Conservation (phyloP, 108 stramenopile species). For the Pseudonitzschia multistriata region DNA sequence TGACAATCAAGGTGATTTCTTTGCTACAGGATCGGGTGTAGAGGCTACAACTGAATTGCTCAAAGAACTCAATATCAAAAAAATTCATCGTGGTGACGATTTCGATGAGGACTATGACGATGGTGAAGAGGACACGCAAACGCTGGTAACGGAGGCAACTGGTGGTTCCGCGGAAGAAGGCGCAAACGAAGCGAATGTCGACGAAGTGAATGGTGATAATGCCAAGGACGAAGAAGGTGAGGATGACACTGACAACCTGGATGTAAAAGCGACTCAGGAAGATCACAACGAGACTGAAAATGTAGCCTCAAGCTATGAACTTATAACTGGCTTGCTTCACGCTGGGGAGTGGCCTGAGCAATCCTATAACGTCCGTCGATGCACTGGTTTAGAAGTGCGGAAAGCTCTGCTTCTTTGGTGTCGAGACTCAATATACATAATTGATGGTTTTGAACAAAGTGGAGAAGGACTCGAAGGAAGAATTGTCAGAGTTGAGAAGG, state of each 20-base stretch:
- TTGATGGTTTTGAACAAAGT: slow-evolving; percentile 87
- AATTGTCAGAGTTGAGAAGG: slow-evolving; percentile 78
- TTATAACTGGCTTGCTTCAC: slow-evolving; percentile 80
- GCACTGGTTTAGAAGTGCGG: slow-evolving; percentile 86
- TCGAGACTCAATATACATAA: slow-evolving; percentile 76
- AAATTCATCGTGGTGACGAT: slow-evolving; percentile 35
- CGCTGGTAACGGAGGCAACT: slow-evolving; percentile 17
- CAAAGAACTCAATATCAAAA: slow-evolving; percentile 68
- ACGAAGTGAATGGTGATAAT: slow-evolving; percentile 6
- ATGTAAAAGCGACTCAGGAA: slow-evolving; percentile 29
- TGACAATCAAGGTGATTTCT: slow-evolving; percentile 17
- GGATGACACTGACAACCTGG: slow-evolving; percentile 5
- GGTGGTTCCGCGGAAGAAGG: slow-evolving; percentile 14
- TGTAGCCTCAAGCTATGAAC: slow-evolving; percentile 77
- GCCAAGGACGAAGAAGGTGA: neutral
- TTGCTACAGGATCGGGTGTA: slow-evolving; percentile 39
- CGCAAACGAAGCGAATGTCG: neutral
- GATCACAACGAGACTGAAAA: slow-evolving; percentile 47
- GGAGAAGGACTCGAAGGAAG: slow-evolving; percentile 81
- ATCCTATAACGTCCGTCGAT: slow-evolving; percentile 82
- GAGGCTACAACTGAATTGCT: slow-evolving; percentile 81
- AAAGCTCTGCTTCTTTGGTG: slow-evolving; percentile 84
- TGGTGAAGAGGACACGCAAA: slow-evolving; percentile 50
- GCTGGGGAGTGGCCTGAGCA: slow-evolving; percentile 85
- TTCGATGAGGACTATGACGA: slow-evolving; percentile 64